Conservation (phyloP, 257 asterid genomes). For the Capsicum baccatum region DNA sequence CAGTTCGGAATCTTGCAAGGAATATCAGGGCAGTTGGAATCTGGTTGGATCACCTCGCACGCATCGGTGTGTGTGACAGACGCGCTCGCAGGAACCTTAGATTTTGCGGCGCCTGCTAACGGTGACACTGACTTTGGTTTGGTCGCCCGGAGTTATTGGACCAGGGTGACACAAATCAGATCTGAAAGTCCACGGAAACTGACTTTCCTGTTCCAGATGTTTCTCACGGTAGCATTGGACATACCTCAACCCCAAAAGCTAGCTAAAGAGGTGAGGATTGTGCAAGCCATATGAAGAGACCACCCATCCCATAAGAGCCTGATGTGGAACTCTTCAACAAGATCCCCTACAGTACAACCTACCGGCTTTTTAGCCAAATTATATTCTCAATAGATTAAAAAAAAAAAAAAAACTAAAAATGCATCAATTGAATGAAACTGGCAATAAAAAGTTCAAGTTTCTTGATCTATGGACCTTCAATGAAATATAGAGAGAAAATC, state of each 20-base stretch:
- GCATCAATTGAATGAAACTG: conserved; percentile 14
- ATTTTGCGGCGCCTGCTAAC: not conserved
- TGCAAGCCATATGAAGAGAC: not conserved
- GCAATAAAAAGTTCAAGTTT: conserved; percentile 11
- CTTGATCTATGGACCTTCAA: not conserved
- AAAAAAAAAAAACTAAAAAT: not conserved
- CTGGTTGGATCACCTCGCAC: not conserved
- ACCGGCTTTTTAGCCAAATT: too few species aligned
- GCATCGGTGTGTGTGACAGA: not conserved
- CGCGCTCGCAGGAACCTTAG: not conserved
- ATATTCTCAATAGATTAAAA: not conserved
- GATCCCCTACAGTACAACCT: not conserved
- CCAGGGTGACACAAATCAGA: not conserved
- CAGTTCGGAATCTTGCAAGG: not conserved
- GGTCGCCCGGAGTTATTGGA: not conserved
- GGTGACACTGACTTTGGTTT: not conserved
- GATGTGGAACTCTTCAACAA: not conserved
- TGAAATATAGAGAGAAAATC: conserved; percentile 10
- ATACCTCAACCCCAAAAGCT: not conserved
- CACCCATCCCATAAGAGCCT: not conserved
- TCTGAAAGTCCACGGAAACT: not conserved
- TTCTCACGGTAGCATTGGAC: not conserved
- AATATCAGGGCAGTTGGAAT: not conserved
- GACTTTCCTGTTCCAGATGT: not conserved
- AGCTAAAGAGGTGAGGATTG: not conserved